These are phyloP conservation scores for Phialemoniopsis sp. DNA, from an alignment of 2,329 filamentous ascomycete species.

Conservation along the genomic window DNA sequence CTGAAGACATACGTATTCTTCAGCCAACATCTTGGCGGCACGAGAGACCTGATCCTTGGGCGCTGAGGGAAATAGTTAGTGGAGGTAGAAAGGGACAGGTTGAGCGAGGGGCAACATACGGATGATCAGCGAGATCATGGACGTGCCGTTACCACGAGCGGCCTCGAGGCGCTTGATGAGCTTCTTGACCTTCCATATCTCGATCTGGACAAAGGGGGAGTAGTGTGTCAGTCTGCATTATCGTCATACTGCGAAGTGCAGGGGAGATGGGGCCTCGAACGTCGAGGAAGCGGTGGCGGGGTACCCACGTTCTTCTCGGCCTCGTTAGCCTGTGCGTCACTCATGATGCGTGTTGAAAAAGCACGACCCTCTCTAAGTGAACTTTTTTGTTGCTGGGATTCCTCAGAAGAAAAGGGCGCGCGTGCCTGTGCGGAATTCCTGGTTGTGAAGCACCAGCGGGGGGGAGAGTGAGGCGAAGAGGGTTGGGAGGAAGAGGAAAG, in stretches of 20 bases:
- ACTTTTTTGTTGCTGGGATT: no score
- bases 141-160: slow-evolving; percentile 96
- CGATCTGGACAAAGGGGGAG: slow-evolving; percentile 43
- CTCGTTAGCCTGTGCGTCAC: slow-evolving; percentile 80
- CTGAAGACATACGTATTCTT: slow-evolving; percentile 80
- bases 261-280: background rate
- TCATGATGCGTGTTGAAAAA: slow-evolving; percentile 60
- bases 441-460: no score
- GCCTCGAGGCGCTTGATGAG: slow-evolving; percentile 97
- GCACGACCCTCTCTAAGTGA: no score
- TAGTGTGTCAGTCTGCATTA: background rate
- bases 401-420: no score
- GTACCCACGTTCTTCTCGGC: slow-evolving; percentile 87
- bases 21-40: slow-evolving; percentile 98
- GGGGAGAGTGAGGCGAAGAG: no score
- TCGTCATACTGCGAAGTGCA: background rate
- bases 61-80: slow-evolving; percentile 45
- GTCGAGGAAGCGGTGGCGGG: background rate
- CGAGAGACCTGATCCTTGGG: slow-evolving; percentile 98
- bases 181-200: slow-evolving; percentile 99
- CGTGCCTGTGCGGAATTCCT: no score
- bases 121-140: slow-evolving; percentile 99
- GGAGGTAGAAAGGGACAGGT: slow-evolving; percentile 12
- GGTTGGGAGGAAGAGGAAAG: no score
- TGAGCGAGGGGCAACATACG: slow-evolving; percentile 53